Base-by-base conservation (phyloP, 768 basidiomycete species). In the Gloeophyllum trabeum region DNA sequence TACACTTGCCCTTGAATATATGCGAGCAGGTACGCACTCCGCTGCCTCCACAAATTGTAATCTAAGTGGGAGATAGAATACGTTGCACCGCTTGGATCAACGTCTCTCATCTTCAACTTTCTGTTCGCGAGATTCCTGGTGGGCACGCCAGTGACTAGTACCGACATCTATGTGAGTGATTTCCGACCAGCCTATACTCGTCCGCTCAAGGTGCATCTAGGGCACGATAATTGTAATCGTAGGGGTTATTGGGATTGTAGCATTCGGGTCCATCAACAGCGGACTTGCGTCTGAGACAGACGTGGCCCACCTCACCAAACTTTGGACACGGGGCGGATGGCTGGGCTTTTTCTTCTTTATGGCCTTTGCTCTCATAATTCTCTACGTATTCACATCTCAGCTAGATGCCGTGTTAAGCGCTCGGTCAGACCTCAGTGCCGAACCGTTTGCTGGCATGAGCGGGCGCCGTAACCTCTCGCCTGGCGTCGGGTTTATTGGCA, bases 21-120 rank as follows among this genome's bases (percentile, higher is more conserved):
- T 92, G 72, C 79, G 89, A 46, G 89, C 88, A 82, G n/a, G 84
- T 75, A 36, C 34, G 69, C 54, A 35, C 34, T 49, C 28, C 35
- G 21, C 19, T 21, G 4, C 7, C 23, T 16, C 39, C 25, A 30
- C 47, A 44, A 43, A 5, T 54, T 46, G 43, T 43, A 13, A 61
- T 78, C n/a, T n/a, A n/a, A n/a, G n/a, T n/a, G n/a, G n/a, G n/a
- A n/a, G n/a, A n/a, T n/a, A n/a, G 88, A 94, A 76, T 97, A 96
- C 59, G 93, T 98, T 43, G 94, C 94, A 1, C 93, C 93, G 2
- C 73, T 98, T 3, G 93, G 94, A 12, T 90, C 89, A 0, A 85
- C 90, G 7, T 87, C 90, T 10, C 76, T 98, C 47, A 79, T 98
- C 43, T 97, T 98, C 68, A 98, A 98, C 59, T 93, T 96, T 57